Evolutionary conservation across 2,329 filamentous ascomycete species (phyloP).

Genomic region (Didymella sp.): DNA sequence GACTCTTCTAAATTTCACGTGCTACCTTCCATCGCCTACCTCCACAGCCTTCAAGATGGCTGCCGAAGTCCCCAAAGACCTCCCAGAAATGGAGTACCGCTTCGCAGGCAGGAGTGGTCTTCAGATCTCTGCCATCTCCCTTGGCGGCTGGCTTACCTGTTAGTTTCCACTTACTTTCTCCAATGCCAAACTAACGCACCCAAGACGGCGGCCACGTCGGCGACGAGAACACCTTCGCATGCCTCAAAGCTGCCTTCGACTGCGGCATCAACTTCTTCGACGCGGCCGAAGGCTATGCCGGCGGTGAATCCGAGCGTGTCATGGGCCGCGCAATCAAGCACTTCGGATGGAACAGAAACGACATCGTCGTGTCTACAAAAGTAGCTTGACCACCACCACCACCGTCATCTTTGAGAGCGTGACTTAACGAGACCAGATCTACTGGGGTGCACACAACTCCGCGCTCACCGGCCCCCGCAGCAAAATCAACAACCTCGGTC

Average conservation of each 20-base stretch:
- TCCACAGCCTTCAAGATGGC: constrained; percentile 9
- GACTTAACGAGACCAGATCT: constrained; percentile 56
- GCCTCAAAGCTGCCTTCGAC: constrained; percentile 63
- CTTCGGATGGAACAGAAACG: constrained; percentile 64
- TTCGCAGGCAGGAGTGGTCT: constrained; percentile 74
- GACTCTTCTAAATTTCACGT: neutral
- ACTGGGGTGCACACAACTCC: constrained; percentile 67
- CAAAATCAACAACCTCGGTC: constrained; percentile 70
- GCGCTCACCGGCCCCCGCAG: constrained; percentile 55
- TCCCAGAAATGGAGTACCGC: constrained; percentile 71
- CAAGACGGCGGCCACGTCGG: constrained; percentile 72
- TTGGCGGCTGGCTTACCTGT: constrained; percentile 69
- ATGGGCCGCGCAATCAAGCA: constrained; percentile 65
- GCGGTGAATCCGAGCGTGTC: constrained; percentile 61
- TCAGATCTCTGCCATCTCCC: constrained; percentile 74
- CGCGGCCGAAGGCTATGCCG: constrained; percentile 62
- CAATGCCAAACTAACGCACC: neutral
- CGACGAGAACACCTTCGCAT: constrained; percentile 65
- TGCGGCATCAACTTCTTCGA: constrained; percentile 68
- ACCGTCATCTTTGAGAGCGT: neutral
- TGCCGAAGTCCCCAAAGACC: constrained; percentile 25
- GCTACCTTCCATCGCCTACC: neutral
- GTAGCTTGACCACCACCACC: constrained; percentile 36
- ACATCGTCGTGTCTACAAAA: constrained; percentile 66
- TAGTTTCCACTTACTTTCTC: neutral